Evolutionary conservation across 78 protist species (phyloP).

Genomic region (Dictyostelium discoideum): DNA sequence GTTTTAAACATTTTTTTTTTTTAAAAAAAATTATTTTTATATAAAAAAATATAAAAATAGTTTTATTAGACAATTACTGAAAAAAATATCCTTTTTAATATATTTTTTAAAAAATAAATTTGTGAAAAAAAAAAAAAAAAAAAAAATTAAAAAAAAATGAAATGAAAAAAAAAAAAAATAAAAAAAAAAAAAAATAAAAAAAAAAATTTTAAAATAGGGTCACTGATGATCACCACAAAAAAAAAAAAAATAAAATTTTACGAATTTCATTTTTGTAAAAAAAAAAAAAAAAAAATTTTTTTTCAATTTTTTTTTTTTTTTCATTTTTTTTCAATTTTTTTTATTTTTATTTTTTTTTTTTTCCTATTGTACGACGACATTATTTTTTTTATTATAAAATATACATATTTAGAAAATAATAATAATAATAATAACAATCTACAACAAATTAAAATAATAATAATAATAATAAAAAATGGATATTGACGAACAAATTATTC

Average conservation of each 20-base stretch:
- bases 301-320: conserved; percentile 15
- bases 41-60: not conserved
- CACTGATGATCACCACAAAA: not conserved
- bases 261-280: not conserved
- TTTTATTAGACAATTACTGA: not conserved
- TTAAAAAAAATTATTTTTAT: not conserved
- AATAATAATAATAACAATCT: too few relatives aligned
- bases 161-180: not conserved
- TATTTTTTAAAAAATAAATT: not conserved
- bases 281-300: not conserved
- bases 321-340: not conserved
- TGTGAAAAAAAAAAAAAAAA: not conserved
- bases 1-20: not conserved
- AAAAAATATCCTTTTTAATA: not conserved
- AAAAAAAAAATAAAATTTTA: not conserved
- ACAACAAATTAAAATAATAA: not conserved
- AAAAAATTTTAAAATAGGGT: not conserved
- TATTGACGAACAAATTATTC: conserved; percentile 60
- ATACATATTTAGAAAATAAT: not conserved
- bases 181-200: not conserved
- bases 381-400: not conserved
- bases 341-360: not conserved
- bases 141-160: not conserved
- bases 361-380: not conserved
- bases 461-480: not conserved